phyloP scores from a whole-genome alignment of 768 basidiomycete species.

The Lentinus tigrinus region DNA sequence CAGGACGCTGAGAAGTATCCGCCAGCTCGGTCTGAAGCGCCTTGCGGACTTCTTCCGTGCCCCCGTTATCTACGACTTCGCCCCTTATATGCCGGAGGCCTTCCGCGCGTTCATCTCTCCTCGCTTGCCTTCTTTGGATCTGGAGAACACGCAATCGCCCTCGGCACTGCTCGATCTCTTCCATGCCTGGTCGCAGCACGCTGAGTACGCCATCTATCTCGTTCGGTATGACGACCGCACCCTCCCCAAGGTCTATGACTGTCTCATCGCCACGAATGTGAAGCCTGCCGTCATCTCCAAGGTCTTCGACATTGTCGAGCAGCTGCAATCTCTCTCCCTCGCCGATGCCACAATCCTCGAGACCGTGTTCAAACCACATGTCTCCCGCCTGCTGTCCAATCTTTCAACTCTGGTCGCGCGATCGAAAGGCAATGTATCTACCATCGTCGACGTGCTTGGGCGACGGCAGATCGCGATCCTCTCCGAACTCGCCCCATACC shows the following conservation, averaged over 20 bases:
- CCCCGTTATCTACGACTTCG: slow-evolving; percentile 72
- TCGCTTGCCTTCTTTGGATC: slow-evolving; percentile 68
- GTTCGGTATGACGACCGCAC: slow-evolving; percentile 66
- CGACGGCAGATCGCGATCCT: slow-evolving; percentile 84
- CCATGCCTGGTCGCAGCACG: slow-evolving; percentile 66
- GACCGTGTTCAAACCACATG: slow-evolving; percentile 63
- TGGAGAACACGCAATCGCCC: slow-evolving; percentile 89
- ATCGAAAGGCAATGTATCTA: slow-evolving; percentile 45
- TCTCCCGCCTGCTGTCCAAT: slow-evolving; percentile 68
- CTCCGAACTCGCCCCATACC: slow-evolving; percentile 74
- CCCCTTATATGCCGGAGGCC: slow-evolving; percentile 61
- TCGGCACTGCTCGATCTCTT: slow-evolving; percentile 88
- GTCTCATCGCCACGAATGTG: slow-evolving; percentile 79
- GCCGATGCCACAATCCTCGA: slow-evolving; percentile 50
- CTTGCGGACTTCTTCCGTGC: slow-evolving; percentile 85
- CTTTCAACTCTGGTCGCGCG: slow-evolving; percentile 68
- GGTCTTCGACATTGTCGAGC: slow-evolving; percentile 84
- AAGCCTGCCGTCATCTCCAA: slow-evolving; percentile 80
- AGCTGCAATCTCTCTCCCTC: slow-evolving; percentile 55
- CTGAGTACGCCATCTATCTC: slow-evolving; percentile 59
- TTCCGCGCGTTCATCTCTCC: slow-evolving; percentile 80
- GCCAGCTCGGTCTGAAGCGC: slow-evolving; percentile 84
- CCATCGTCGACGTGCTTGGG: slow-evolving; percentile 59
- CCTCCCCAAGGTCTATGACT: slow-evolving; percentile 78
- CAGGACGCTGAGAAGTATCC: slow-evolving; percentile 57